phyloP scores from a whole-genome alignment of 2,329 filamentous ascomycete genomes.

The Penicillium griseofulvum region DNA sequence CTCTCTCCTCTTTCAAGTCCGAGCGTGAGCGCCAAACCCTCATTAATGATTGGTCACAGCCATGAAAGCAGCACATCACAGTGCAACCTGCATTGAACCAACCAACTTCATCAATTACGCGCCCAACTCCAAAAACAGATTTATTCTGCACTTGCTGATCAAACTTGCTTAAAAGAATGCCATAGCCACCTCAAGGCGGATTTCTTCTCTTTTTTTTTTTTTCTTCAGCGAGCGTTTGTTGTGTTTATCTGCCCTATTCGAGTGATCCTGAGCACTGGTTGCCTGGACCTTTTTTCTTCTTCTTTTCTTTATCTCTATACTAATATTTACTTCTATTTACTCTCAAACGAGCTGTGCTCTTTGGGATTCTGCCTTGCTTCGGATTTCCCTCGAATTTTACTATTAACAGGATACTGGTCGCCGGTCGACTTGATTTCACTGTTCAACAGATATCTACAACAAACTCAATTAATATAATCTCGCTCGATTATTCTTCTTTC shows the following conservation, averaged over 20 bases:
- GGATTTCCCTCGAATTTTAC: slow-evolving; percentile 25
- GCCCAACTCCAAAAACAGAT: slow-evolving; percentile 2
- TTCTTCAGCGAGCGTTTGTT: slow-evolving; percentile 63
- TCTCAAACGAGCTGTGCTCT: slow-evolving; percentile 19
- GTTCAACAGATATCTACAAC: slow-evolving; percentile 30
- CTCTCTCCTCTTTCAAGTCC: slow-evolving; percentile 1
- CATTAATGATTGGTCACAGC: background rate
- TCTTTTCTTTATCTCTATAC: slow-evolving; percentile 40
- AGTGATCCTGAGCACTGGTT: slow-evolving; percentile 43
- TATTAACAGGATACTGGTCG: slow-evolving; percentile 27
- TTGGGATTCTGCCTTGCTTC: slow-evolving; percentile 27
- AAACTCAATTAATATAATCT: slow-evolving; percentile 25
- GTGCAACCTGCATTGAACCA: slow-evolving; percentile 6
- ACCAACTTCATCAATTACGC: slow-evolving; percentile 11
- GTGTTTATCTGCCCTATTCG: slow-evolving; percentile 48
- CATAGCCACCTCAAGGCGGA: slow-evolving; percentile 22
- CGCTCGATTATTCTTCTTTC: slow-evolving; percentile 25
- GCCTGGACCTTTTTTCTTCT: slow-evolving; percentile 44
- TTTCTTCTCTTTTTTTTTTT: slow-evolving; percentile 40
- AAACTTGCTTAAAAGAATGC: slow-evolving; percentile 24
- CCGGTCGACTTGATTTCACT: slow-evolving; percentile 33
- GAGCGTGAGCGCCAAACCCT: slow-evolving; percentile 2
- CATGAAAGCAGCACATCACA: slow-evolving; percentile 5
- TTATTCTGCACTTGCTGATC: slow-evolving; percentile 15
- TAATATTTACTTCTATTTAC: slow-evolving; percentile 17